Evolutionary conservation across 495 filamentous ascomycete species (phyloP).

Genomic region (Amniculicola lignicola): DNA sequence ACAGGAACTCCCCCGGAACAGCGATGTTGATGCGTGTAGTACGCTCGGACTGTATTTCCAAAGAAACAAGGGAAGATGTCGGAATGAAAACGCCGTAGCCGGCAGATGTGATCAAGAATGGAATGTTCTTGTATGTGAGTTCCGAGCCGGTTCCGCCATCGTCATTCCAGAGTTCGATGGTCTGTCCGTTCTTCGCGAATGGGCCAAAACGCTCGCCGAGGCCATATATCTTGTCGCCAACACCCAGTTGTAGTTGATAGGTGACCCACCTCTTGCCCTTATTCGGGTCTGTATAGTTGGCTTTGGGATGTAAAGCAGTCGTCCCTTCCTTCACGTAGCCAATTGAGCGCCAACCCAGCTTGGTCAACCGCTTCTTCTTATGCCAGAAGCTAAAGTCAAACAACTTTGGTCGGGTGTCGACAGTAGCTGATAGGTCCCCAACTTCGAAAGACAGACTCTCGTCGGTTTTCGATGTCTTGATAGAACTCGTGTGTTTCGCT

Average conservation of each 20-base stretch:
- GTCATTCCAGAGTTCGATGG: slow-evolving; percentile 63
- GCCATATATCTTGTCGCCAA: slow-evolving; percentile 64
- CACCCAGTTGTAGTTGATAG: slow-evolving; percentile 49
- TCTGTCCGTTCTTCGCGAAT: slow-evolving; percentile 66
- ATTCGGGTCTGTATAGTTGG: slow-evolving; percentile 6
- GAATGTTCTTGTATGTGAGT: slow-evolving; percentile 68
- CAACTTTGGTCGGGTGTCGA: slow-evolving; percentile 30
- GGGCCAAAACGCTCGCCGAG: slow-evolving; percentile 66
- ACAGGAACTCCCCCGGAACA: slow-evolving; percentile 57
- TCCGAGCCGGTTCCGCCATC: slow-evolving; percentile 67
- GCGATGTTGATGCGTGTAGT: slow-evolving; percentile 60
- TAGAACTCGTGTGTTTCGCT: slow-evolving; percentile 46
- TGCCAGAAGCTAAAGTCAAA: slow-evolving; percentile 52
- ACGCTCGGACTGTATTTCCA: slow-evolving; percentile 45
- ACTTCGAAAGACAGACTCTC: slow-evolving; percentile 51
- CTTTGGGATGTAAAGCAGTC: slow-evolving; percentile 5
- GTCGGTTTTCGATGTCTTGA: slow-evolving; percentile 44
- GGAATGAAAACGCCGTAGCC: slow-evolving; percentile 68
- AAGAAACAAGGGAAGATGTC: slow-evolving; percentile 49
- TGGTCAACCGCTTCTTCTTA: slow-evolving; percentile 61
- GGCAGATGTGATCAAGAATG: slow-evolving; percentile 62
- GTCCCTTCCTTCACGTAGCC: slow-evolving; percentile 1
- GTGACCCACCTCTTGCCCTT: slow-evolving; percentile 17
- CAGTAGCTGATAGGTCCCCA: slow-evolving; percentile 51
- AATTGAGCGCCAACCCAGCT: slow-evolving; percentile 33